Evolutionary conservation across 192 early-diverging fungal genomes (phyloP), one percentile per base, ranked within the genome.

Genomic region (Cetraspora pellucida): DNA sequence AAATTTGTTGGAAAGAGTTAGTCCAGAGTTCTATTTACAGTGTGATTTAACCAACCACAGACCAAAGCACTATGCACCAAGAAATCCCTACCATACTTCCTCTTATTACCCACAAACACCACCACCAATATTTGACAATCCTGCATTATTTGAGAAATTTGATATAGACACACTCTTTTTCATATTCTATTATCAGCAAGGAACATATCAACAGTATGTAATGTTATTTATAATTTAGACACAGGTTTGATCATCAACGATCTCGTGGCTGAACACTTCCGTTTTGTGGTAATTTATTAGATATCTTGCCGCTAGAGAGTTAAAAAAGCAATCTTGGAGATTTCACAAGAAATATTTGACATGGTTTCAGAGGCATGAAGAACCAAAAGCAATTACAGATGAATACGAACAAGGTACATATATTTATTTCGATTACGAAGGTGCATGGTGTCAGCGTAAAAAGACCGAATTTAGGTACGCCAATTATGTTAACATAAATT

Each of bases 261-360:
- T 17, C 1, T 37, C 37, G 37, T 37, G 7, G 7, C 37, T 37
- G 37, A 37, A 37, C 37, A 7, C 37, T 37, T 37, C 37, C 37
- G 7, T 37, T 37, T 37, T 21, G 25, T 49, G 14, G 6, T 49
- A 21, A 57, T 73, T 37, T 14, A 2, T 50, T 30, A 94, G 93
- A 64, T 95, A 93, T 79, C 81, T 98, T 73, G 97, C 97, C 19
- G 96, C 96, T 21, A 86, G 93, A 55, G 97, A 99, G 82, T 85
- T 99, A 60, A 98, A 98, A 80, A 91, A 94, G 77, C 96, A 97
- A 74, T 94, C 93, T 28, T 99, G 97, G 97, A 88, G 97, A 57
- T 99, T 97, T 84, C 97, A 99, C 82, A 99, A 97, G 87, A 95
- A 97, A 87, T 97, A 95, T 77, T 82, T 92, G 65, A 98, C 97